phyloP scores from a whole-genome alignment of 169 alveolate species.

The Toxoplasma gondii region DNA sequence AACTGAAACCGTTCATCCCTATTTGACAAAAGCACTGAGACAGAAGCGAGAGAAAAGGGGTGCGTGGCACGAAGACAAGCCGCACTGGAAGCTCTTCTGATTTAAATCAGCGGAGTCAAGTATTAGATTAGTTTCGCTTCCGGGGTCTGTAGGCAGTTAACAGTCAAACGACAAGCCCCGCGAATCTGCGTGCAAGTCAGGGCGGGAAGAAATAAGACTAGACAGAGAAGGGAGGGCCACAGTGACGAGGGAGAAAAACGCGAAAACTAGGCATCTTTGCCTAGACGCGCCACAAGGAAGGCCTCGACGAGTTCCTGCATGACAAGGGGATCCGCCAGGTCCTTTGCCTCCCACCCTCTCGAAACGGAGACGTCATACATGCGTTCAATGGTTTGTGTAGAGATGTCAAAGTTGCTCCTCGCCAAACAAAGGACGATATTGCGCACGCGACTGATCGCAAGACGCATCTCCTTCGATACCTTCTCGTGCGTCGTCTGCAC shows the following conservation, averaged over 20 bases:
- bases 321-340: not conserved
- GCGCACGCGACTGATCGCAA: slow-evolving; percentile 14
- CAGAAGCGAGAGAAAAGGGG: too few relatives aligned
- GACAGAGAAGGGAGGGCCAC: too few relatives aligned
- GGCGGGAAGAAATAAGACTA: too few relatives aligned
- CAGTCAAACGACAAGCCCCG: too few relatives aligned
- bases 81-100: too few relatives aligned
- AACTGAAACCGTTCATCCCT: not conserved
- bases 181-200: too few relatives aligned
- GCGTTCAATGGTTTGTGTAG: not conserved
- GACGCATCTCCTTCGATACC: slow-evolving; percentile 17
- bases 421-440: slow-evolving; percentile 27
- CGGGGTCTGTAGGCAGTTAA: too few relatives aligned
- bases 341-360: slow-evolving; percentile 15
- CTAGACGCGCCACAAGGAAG: not conserved
- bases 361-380: slow-evolving; percentile 8
- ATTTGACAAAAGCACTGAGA: too few relatives aligned
- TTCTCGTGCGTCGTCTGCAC: slow-evolving; percentile 37
- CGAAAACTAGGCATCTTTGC: not conserved
- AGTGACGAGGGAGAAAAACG: not conserved
- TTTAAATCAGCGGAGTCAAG: too few relatives aligned
- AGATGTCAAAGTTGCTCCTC: slow-evolving; percentile 16
- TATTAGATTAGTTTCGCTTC: too few relatives aligned
- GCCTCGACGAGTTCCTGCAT: not conserved
- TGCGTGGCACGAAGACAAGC: too few relatives aligned